Evolutionary conservation across 1,284 basidiomycete species (phyloP).

Genomic region (Ceratobasidium sp.): DNA sequence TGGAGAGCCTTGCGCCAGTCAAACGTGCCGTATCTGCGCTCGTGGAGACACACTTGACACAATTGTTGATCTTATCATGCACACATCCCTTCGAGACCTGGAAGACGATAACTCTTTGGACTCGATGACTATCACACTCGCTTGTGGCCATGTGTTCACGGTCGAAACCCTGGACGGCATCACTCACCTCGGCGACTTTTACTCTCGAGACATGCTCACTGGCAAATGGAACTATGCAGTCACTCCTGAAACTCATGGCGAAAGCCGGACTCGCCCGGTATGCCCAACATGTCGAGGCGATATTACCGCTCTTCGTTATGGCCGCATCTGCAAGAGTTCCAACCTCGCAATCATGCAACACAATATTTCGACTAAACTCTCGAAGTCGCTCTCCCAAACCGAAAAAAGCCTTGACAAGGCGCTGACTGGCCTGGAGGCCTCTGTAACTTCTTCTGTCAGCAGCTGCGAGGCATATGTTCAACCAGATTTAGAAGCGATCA

Average conservation of each 20-base stretch:
- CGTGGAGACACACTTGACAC: conserved; percentile 59
- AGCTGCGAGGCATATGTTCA: background rate
- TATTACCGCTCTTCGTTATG: conserved; percentile 70
- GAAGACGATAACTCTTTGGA: conserved; percentile 55
- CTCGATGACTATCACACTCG: conserved; percentile 72
- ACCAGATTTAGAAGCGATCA: background rate
- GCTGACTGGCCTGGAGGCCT: background rate
- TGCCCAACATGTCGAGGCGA: conserved; percentile 71
- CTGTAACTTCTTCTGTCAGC: background rate
- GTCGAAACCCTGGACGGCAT: conserved; percentile 78
- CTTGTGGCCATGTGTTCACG: conserved; percentile 77
- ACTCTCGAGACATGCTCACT: conserved; percentile 57
- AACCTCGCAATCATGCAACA: conserved; percentile 74
- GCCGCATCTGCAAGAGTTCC: conserved; percentile 73
- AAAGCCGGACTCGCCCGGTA: conserved; percentile 59
- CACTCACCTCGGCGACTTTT: conserved; percentile 69
- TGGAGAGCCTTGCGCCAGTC: conserved; percentile 73
- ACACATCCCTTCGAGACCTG: conserved; percentile 66
- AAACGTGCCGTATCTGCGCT: conserved; percentile 71
- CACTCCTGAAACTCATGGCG: conserved; percentile 24
- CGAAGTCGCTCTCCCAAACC: background rate
- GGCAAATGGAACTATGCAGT: conserved; percentile 60
- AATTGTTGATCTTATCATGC: conserved; percentile 73
- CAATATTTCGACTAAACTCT: conserved; percentile 60
- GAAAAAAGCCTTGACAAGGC: background rate